These are phyloP conservation scores for Piromyces sp. DNA, from an alignment of 192 early-diverging fungal genomes.

Conservation along the genomic window DNA sequence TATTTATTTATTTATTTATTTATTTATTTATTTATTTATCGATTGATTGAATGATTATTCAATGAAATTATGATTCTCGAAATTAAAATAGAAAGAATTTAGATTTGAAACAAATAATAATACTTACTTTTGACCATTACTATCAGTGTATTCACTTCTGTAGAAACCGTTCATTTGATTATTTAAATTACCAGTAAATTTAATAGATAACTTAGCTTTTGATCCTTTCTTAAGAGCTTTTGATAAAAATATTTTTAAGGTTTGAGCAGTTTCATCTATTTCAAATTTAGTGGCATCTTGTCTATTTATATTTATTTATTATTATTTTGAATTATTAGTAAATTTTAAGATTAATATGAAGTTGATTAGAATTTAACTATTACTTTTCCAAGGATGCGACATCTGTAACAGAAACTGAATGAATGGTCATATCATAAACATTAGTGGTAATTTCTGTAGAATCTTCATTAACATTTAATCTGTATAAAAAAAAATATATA, in stretches of 20 bases:
- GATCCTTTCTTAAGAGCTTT: slow-evolving; percentile 20
- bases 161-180: slow-evolving; percentile 93
- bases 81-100: no score
- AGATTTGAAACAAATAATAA: no score
- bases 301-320: slow-evolving; percentile 3
- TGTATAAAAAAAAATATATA: not conserved
- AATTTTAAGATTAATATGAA: no score
- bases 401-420: slow-evolving; percentile 10
- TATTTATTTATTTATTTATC: no score
- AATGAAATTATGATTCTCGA: no score
- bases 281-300: slow-evolving; percentile 23
- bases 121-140: slow-evolving; percentile 19
- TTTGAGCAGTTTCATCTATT: slow-evolving; percentile 17
- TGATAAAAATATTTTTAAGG: slow-evolving; percentile 24
- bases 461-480: slow-evolving; percentile 19
- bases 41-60: no score
- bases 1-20: no score
- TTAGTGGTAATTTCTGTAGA: slow-evolving; percentile 17
- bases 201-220: slow-evolving; percentile 15
- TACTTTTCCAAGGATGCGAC: slow-evolving; percentile 9
- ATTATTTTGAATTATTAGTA: not conserved
- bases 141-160: slow-evolving; percentile 52
- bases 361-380: slow-evolving; percentile 1
- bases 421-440: slow-evolving; percentile 19
- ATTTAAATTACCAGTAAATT: slow-evolving; percentile 47